Evolutionary conservation across 495 filamentous ascomycete genomes (phyloP).

Genomic region (Xylaria flabelliformis): DNA sequence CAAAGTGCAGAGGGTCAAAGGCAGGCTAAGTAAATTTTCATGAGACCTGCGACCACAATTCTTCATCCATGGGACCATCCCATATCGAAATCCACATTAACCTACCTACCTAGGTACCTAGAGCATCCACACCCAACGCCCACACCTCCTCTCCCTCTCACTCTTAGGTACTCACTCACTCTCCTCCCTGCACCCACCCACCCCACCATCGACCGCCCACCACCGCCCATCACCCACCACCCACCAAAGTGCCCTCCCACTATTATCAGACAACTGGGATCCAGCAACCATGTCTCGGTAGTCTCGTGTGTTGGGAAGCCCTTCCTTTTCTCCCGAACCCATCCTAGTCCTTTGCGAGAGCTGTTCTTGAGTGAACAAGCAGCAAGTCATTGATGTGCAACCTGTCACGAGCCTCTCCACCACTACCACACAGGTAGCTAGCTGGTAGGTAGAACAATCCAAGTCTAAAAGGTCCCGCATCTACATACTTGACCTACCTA

Average conservation of each 20-base stretch:
- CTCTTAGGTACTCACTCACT: neutral
- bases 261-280: constrained; percentile 12
- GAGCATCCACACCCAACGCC: neutral
- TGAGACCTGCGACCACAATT: neutral
- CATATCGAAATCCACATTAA: neutral
- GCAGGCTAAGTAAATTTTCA: constrained; percentile 14
- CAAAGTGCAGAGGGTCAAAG: neutral
- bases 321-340: neutral
- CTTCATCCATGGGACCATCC: neutral
- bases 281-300: constrained; percentile 18
- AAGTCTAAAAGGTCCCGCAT: constrained; percentile 13
- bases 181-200: neutral
- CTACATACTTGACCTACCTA: too few species aligned
- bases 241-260: neutral
- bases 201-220: neutral
- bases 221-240: too few species aligned
- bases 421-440: neutral
- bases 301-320: constrained; percentile 2
- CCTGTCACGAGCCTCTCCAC: constrained; percentile 5
- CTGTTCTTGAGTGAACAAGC: neutral
- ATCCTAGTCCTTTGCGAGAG: neutral
- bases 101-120: too few species aligned
- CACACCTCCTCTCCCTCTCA: neutral
- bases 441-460: neutral
- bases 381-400: constrained; percentile 7